Evolutionary conservation across 2,329 filamentous ascomycete genomes (phyloP).

Genomic region (Microdochium bolleyi): DNA sequence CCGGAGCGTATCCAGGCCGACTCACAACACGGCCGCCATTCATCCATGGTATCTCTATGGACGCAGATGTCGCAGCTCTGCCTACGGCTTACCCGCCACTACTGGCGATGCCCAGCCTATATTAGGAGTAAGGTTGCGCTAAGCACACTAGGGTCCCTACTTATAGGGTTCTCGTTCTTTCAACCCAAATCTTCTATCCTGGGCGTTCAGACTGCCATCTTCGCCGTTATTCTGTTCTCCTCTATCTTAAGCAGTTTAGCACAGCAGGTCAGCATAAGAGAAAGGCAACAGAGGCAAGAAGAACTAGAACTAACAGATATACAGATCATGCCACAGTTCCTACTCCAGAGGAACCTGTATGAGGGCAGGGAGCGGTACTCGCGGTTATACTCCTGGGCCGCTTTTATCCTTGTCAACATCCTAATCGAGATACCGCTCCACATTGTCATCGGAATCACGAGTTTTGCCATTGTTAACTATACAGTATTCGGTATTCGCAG

Average conservation of each 20-base stretch:
- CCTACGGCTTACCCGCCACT: conserved; percentile 61
- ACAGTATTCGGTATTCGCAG: background rate
- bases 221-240: conserved; percentile 60
- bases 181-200: conserved; percentile 55
- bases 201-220: conserved; percentile 72
- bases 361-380: conserved; percentile 65
- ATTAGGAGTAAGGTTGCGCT: conserved; percentile 71
- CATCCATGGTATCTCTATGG: conserved; percentile 48
- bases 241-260: conserved; percentile 63
- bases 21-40: background rate
- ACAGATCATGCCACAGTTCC: conserved; percentile 58
- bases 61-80: conserved; percentile 60
- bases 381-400: conserved; percentile 70
- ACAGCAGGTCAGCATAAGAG: conserved; percentile 46
- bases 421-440: background rate
- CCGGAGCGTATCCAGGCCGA: background rate
- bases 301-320: background rate
- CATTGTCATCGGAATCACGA: background rate
- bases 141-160: conserved; percentile 64
- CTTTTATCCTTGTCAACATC: conserved; percentile 69
- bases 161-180: conserved; percentile 76
- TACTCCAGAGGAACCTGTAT: conserved; percentile 64
- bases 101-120: conserved; percentile 72
- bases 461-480: background rate
- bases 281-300: background rate